Evolutionary conservation across 2,329 filamentous ascomycete genomes (phyloP), one percentile per base, ranked within the genome.

Genomic region (Talaromyces funiculosus): DNA sequence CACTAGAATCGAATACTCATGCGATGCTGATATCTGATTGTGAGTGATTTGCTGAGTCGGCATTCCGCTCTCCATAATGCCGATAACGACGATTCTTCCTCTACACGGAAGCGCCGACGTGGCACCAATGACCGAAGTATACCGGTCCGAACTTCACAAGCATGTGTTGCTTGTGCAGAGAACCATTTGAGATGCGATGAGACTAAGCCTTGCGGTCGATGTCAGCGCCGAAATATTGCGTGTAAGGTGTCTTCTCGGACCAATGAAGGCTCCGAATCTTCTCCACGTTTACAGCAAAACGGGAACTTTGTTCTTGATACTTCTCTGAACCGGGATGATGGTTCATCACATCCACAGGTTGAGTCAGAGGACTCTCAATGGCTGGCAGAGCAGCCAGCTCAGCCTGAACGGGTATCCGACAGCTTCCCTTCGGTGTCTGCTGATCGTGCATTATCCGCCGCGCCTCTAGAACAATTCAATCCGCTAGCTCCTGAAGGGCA

Each of bases 161-260:
- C 71, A 1, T 73, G 71, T 31, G 61, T 61, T 24, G 59, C 66
- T 7, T 73, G 71, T 53, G 69, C 70, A 0, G 67, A 68, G 3
- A 65, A 71, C 14, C 71, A 73, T 49, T 47, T 73, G 10, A 65
- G 69, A 12, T 73, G 70, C 33, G 67, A 67, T 8, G 71, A 73
- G 18, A 61, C 67, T 24, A 73, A 73, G 38, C 71, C 71, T 29
- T 73, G 71, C 33, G 57, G 55, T 2, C 67, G 71, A 22, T 73
- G 71, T 20, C 58, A 62, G 29, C 63, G 68, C 6, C 66, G 67
- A 54, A 67, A 66, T 8, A 63, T 72, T 51, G 33, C 1, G 22
- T 66, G 45, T 57, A 49, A 12, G 10, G 24, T 59, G 18, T 24
- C 18, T 24, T n/a, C 29, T 22, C 18, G 29, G 12, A 38, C 43